These are phyloP conservation scores for Yarrowia yakushimensis DNA, from an alignment of 805 yeast genomes.

Conservation along the genomic window DNA sequence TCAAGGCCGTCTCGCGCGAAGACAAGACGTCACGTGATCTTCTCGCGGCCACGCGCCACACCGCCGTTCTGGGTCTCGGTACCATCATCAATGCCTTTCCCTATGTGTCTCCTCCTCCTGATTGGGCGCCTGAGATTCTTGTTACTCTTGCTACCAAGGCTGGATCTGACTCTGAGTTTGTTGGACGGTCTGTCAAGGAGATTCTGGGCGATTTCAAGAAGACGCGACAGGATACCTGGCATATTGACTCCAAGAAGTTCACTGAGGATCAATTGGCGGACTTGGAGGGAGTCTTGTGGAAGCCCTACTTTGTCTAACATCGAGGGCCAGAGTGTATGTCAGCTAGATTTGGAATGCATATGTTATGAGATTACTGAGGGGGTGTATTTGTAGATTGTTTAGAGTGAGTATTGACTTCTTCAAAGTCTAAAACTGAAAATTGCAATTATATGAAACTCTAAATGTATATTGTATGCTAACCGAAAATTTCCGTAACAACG, in stretches of 20 bases:
- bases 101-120: slow-evolving; percentile 84
- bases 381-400: too few relatives aligned
- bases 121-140: slow-evolving; percentile 77
- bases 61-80: slow-evolving; percentile 84
- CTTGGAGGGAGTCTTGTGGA: slow-evolving; percentile 90
- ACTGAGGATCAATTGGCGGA: slow-evolving; percentile 78
- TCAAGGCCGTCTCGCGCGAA: background rate
- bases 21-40: background rate
- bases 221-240: slow-evolving; percentile 95
- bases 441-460: too few relatives aligned
- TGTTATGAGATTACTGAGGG: too few relatives aligned
- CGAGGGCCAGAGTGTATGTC: too few relatives aligned
- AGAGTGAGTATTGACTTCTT: too few relatives aligned
- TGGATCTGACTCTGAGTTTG: slow-evolving; percentile 67
- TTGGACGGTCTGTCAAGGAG: slow-evolving; percentile 81
- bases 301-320: slow-evolving; percentile 69
- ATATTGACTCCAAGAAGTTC: slow-evolving; percentile 73
- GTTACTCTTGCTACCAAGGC: slow-evolving; percentile 67
- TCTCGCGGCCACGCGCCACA: slow-evolving; percentile 51
- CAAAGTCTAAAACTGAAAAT: too few relatives aligned
- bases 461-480: too few relatives aligned
- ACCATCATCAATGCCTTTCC: slow-evolving; percentile 88
- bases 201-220: slow-evolving; percentile 81
- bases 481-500: too few relatives aligned
- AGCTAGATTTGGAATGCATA: too few relatives aligned